A percentile compares a stretch with the other conserved stretches of the same genome.
phyloP scores from a whole-genome alignment of 2,329 filamentous ascomycete species.

The Neofusicoccum sp. region DNA sequence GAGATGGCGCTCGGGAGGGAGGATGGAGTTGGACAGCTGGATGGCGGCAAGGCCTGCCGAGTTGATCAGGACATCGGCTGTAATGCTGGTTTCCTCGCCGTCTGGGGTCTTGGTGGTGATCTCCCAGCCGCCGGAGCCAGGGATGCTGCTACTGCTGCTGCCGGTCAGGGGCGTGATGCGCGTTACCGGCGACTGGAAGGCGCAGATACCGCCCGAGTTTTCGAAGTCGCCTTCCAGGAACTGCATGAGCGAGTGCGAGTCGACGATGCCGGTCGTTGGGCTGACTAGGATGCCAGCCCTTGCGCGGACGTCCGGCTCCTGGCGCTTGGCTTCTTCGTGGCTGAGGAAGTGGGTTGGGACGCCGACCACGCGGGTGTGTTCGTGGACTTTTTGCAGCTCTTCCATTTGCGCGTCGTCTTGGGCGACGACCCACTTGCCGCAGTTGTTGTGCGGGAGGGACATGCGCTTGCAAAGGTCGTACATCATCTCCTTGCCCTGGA shows the following conservation, averaged over 20 bases:
- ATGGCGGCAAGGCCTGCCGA: constrained; percentile 79
- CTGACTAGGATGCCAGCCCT: constrained; percentile 75
- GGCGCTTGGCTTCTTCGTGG: constrained; percentile 56
- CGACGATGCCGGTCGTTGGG: constrained; percentile 83
- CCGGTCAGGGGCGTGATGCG: constrained; percentile 53
- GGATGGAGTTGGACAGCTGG: constrained; percentile 76
- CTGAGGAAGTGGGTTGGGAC: constrained; percentile 73
- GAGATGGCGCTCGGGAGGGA: constrained; percentile 55
- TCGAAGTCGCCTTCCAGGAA: constrained; percentile 75
- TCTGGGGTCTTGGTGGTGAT: constrained; percentile 54
- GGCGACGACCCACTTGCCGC: constrained; percentile 93
- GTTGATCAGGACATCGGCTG: constrained; percentile 76
- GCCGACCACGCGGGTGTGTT: constrained; percentile 52
- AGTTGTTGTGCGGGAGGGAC: constrained; percentile 68
- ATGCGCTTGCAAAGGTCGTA: constrained; percentile 73
- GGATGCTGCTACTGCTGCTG: background rate
- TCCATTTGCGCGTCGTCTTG: constrained; percentile 70
- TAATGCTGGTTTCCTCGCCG: constrained; percentile 59
- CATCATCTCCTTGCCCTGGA: constrained; percentile 71
- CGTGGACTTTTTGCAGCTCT: constrained; percentile 58
- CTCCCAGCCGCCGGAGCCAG: constrained; percentile 64
- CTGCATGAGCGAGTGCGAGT: constrained; percentile 82
- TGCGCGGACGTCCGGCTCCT: constrained; percentile 76
- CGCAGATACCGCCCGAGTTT: constrained; percentile 70
- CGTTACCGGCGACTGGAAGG: constrained; percentile 66